Conservation (phyloP, 2,329 filamentous ascomycete genomes). For the Ophiosphaerella narmari region DNA sequence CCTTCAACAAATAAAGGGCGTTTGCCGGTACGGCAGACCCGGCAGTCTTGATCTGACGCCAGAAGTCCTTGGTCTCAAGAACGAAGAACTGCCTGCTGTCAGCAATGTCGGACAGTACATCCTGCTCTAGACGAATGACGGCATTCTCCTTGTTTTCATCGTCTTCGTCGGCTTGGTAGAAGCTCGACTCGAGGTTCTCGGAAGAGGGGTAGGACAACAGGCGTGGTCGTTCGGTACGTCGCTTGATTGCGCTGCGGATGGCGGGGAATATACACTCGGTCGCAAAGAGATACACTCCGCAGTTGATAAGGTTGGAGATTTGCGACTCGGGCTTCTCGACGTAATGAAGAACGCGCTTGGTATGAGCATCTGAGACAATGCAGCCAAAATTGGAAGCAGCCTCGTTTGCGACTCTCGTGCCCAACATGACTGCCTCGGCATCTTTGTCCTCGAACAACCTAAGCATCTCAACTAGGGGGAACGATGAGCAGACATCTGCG, state of each 20-base stretch:
- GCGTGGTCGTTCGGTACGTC: conserved; percentile 86
- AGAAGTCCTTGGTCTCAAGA: conserved; percentile 98
- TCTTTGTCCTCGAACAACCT: conserved; percentile 92
- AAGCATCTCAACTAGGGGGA: conserved; percentile 95
- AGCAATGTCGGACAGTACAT: conserved; percentile 92
- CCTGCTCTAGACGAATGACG: conserved; percentile 93
- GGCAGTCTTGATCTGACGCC: conserved; percentile 99
- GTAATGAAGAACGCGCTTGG: conserved; percentile 94
- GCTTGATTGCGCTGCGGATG: conserved; percentile 93
- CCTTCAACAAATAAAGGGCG: conserved; percentile 93
- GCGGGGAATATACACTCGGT: conserved; percentile 96
- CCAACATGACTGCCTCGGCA: conserved; percentile 93
- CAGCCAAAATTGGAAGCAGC: conserved; percentile 96
- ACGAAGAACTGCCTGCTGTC: conserved; percentile 99
- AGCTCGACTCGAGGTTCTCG: conserved; percentile 81
- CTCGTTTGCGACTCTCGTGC: conserved; percentile 87
- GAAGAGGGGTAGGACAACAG: conserved; percentile 94
- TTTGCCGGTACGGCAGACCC: conserved; percentile 96
- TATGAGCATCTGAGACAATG: conserved; percentile 93
- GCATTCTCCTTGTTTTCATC: conserved; percentile 78
- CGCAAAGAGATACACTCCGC: conserved; percentile 95
- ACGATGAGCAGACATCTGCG: conserved; percentile 98
- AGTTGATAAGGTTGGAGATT: conserved; percentile 99
- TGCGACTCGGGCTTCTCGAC: conserved; percentile 98
- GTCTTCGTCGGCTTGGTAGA: conserved; percentile 65